These are phyloP conservation scores for Rhodotorula sp. DNA, from an alignment of 1,284 basidiomycete genomes.

Conservation along the genomic window DNA sequence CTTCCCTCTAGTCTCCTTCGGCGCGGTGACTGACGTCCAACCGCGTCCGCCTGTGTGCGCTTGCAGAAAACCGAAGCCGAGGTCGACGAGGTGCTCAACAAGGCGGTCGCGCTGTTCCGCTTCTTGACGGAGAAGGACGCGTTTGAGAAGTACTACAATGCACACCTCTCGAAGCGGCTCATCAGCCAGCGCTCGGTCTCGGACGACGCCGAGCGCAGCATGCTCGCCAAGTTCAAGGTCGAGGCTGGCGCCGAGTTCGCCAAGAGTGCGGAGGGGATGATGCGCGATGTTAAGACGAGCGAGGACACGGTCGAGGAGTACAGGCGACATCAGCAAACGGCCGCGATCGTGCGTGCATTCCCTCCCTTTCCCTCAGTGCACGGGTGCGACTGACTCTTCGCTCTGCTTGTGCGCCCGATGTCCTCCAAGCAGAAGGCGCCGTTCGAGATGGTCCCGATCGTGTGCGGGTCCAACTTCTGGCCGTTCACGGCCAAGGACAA, in stretches of 20 bases:
- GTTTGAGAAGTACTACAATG: conserved; percentile 98
- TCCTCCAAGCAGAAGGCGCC: conserved; percentile 39
- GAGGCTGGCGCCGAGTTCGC: conserved; percentile 97
- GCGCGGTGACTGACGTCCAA: neutral
- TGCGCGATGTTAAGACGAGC: conserved; percentile 94
- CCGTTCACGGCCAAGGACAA: conserved; percentile 49
- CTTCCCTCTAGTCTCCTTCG: neutral
- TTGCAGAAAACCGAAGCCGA: conserved; percentile 89
- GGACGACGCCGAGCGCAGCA: conserved; percentile 95
- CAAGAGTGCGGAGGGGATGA: conserved; percentile 98
- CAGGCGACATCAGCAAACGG: conserved; percentile 52
- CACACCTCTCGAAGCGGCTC: conserved; percentile 89
- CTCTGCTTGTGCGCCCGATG: no score
- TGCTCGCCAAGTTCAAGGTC: conserved; percentile 97
- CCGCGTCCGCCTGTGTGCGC: neutral
- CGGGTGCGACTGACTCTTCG: neutral
- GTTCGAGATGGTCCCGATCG: conserved; percentile 39
- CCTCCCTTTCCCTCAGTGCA: neutral
- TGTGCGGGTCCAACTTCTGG: conserved; percentile 43
- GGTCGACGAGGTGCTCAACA: conserved; percentile 84
- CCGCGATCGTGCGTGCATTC: conserved; percentile 6
- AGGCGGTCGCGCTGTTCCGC: conserved; percentile 93
- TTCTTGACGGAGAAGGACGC: conserved; percentile 95
- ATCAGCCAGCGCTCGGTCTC: conserved; percentile 83
- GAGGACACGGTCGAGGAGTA: conserved; percentile 79